Conservation (phyloP, 106 monocot species). For the Allium fistulosum region DNA sequence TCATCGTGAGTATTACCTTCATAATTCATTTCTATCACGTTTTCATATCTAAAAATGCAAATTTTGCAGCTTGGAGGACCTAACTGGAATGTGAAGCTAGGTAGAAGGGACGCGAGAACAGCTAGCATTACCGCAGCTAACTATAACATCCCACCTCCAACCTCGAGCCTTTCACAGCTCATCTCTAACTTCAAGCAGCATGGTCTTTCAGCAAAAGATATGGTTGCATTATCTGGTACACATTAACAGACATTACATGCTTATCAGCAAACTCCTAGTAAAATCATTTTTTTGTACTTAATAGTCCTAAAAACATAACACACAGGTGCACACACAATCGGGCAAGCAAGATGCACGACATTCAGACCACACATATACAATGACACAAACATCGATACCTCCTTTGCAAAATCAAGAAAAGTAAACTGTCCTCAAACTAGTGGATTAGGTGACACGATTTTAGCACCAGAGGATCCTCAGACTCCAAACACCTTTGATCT, state of each 20-base stretch:
- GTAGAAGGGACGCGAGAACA: slow-evolving; percentile 65
- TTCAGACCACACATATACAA: slow-evolving; percentile 3
- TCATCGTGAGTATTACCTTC: slow-evolving; percentile 4
- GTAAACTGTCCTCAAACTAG: background rate
- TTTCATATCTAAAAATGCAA: background rate
- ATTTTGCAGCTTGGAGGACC: slow-evolving; percentile 55
- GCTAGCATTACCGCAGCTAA: slow-evolving; percentile 43
- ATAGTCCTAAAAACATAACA: no score
- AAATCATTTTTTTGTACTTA: no score
- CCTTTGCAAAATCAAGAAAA: slow-evolving; percentile 1
- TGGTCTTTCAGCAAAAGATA: slow-evolving; percentile 47
- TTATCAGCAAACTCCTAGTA: background rate
- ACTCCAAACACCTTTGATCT: slow-evolving; percentile 3
- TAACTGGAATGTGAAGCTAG: slow-evolving; percentile 55
- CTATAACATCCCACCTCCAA: slow-evolving; percentile 44
- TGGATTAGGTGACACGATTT: background rate
- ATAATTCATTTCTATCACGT: no score
- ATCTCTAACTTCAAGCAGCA: slow-evolving; percentile 27
- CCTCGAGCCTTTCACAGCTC: slow-evolving; percentile 34
- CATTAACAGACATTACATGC: no score
- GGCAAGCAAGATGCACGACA: slow-evolving; percentile 3
- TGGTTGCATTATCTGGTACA: slow-evolving; percentile 47
- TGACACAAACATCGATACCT: background rate
- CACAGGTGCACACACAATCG: background rate
- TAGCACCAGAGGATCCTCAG: background rate